These are phyloP conservation scores for Colletotrichum paranaense DNA, from an alignment of 2,329 filamentous ascomycete genomes.

Conservation along the genomic window DNA sequence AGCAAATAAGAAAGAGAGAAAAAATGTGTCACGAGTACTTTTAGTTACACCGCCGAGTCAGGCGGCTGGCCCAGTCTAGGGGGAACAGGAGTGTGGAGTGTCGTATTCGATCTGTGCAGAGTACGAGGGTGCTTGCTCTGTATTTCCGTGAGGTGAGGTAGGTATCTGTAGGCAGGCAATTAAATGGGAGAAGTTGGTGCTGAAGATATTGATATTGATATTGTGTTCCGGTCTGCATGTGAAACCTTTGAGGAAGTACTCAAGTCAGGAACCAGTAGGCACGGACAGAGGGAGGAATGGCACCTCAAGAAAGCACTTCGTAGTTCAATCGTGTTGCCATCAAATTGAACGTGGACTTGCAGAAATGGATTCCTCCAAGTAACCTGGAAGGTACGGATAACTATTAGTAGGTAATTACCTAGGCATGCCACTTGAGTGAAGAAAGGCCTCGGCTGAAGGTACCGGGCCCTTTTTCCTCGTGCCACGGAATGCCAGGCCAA, in stretches of 20 bases:
- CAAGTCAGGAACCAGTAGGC: neutral
- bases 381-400: neutral
- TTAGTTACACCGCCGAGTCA: slow-evolving; percentile 29
- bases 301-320: neutral
- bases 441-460: slow-evolving; percentile 22
- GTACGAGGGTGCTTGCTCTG: slow-evolving; percentile 1
- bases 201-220: neutral
- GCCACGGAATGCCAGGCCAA: slow-evolving; percentile 4
- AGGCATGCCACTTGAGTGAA: neutral
- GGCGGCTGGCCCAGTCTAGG: slow-evolving; percentile 18
- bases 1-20: slow-evolving; percentile 3
- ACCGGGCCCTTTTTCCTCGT: slow-evolving; percentile 4
- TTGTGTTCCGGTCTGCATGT: neutral
- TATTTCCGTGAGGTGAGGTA: too few species aligned
- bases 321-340: too few species aligned
- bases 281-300: neutral
- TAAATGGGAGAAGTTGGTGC: neutral
- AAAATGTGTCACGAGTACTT: slow-evolving; percentile 28
- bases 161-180: neutral
- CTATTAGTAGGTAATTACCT: neutral
- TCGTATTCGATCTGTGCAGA: slow-evolving; percentile 23
- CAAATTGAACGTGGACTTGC: slow-evolving; percentile 25
- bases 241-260: neutral
- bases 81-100: slow-evolving; percentile 24
- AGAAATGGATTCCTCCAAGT: neutral